Evolutionary conservation across 139 green algal species (phyloP), one percentile per base, ranked within the genome.

Genomic region (Volvox reticuliferus): DNA sequence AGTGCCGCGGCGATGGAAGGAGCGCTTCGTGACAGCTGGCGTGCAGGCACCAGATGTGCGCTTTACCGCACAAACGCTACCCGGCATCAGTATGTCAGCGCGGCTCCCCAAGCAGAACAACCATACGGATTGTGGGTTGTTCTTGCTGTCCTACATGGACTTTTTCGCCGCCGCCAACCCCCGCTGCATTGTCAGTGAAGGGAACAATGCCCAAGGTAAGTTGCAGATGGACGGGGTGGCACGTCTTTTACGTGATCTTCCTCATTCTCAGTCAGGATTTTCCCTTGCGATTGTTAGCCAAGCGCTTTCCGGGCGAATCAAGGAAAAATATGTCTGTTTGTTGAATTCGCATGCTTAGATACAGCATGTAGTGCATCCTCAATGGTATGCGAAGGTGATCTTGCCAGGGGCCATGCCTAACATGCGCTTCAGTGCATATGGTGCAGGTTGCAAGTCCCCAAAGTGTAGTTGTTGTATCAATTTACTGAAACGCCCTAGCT

Each of bases 61-160:
- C 44, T 75, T 89, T 37, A 16, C 21, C 28, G 18, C 18, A 21
- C 1, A 62, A 2, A 18, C 21, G 2, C 71, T 83, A 20, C 85
- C 28, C 44, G 87, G 87, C 19, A 19, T 86, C 13, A 67, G 76
- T 12, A 22, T 91, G 61, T 73, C 33, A 32, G 33, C 21, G 32
- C 76, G 76, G 33, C 87, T 91, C 76, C 87, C 87, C 14, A 86
- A 79, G 82, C 98, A 99, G 92, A 92, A 97, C 94, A 99, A 99
- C 93, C 89, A 97, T 94, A 98, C 91, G 82, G 98, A 99, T 93
- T 99, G 98, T 90, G 98, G 98, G 17, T 95, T 99, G 37, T 99
- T 98, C 92, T 80, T 99, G 90, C 96, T 98, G 73, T 78, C 93
- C 71, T 99, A 97, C 90, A 76, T 97, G 12, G 95, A 99, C 79